A percentile compares a stretch with the other conserved stretches of the same genome.
phyloP scores from a whole-genome alignment of 1,284 basidiomycete species.

The Termitomyces sp. region DNA sequence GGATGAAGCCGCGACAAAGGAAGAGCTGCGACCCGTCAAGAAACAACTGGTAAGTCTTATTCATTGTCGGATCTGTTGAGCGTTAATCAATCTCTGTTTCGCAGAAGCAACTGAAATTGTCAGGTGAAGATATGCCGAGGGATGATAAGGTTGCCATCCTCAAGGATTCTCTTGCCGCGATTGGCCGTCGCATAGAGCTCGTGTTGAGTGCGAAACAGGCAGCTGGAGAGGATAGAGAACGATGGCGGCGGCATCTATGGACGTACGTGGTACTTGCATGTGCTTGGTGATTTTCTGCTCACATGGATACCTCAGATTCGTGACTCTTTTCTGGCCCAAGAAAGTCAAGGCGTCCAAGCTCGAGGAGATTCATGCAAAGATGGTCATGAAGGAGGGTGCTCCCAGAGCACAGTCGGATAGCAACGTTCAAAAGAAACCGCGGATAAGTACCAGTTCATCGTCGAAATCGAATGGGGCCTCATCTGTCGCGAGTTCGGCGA shows the following conservation, averaged over 20 bases:
- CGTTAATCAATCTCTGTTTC: constrained; percentile 6
- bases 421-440: constrained; percentile 47
- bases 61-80: background rate
- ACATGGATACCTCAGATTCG: constrained; percentile 53
- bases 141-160: constrained; percentile 94
- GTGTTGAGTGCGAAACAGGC: constrained; percentile 76
- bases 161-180: constrained; percentile 92
- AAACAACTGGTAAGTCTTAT: constrained; percentile 75
- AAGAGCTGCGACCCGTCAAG: constrained; percentile 94
- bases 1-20: constrained; percentile 95
- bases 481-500: constrained; percentile 27
- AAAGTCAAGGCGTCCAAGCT: constrained; percentile 90
- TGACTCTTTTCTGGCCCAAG: constrained; percentile 96
- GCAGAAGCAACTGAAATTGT: constrained; percentile 90
- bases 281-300: constrained; percentile 5
- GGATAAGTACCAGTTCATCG: constrained; percentile 35
- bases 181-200: constrained; percentile 88
- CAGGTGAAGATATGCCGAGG: constrained; percentile 87
- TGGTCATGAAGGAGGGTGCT: constrained; percentile 78
- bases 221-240: constrained; percentile 72
- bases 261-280: constrained; percentile 54
- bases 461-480: constrained; percentile 48
- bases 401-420: constrained; percentile 43
- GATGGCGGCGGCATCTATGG: constrained; percentile 95
- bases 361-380: constrained; percentile 90